Percentiles rank a stretch among this genome's conserved stretches.
Conservation (phyloP, 257 asterid genomes). For the Phtheirospermum japonicum region DNA sequence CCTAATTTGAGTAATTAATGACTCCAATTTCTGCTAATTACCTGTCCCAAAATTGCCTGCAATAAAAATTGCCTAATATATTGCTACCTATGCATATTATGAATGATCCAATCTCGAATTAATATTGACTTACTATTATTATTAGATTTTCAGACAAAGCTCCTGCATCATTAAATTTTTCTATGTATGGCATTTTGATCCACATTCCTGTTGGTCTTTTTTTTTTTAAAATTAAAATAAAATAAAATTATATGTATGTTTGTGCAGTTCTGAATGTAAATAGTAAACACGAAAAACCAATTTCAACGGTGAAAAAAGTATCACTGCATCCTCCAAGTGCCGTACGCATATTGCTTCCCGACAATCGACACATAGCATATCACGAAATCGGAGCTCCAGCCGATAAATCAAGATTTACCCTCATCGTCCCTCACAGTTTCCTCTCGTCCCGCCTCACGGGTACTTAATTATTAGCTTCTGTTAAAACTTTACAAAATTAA, state of each 20-base stretch:
- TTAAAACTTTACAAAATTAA: too few species aligned
- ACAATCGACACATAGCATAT: conserved; percentile 77
- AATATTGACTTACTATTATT: too few species aligned
- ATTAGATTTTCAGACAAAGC: too few species aligned
- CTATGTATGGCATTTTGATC: background rate
- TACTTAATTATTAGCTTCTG: conserved; percentile 24
- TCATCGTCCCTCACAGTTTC: conserved; percentile 61
- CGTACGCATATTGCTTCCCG: conserved; percentile 59
- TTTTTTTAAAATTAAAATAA: too few species aligned
- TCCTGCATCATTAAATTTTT: too few species aligned
- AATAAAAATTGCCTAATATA: background rate
- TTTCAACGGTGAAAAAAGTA: conserved; percentile 47
- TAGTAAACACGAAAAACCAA: conserved; percentile 36
- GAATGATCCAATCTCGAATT: background rate
- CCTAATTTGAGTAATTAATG: background rate
- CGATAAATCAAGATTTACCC: conserved; percentile 58
- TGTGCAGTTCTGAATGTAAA: conserved; percentile 55
- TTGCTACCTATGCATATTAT: background rate
- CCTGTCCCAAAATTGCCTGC: background rate
- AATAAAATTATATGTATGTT: background rate
- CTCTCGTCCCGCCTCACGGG: conserved; percentile 83
- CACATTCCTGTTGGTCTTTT: background rate
- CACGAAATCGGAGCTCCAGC: conserved; percentile 68
- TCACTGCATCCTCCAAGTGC: conserved; percentile 72
- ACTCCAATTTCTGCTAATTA: conserved; percentile 7